Percentiles rank a stretch among this genome's conserved stretches.
These are phyloP conservation scores for Spizellomyces punctatus DNA, from an alignment of 192 early-diverging fungal genomes.

Conservation along the genomic window DNA sequence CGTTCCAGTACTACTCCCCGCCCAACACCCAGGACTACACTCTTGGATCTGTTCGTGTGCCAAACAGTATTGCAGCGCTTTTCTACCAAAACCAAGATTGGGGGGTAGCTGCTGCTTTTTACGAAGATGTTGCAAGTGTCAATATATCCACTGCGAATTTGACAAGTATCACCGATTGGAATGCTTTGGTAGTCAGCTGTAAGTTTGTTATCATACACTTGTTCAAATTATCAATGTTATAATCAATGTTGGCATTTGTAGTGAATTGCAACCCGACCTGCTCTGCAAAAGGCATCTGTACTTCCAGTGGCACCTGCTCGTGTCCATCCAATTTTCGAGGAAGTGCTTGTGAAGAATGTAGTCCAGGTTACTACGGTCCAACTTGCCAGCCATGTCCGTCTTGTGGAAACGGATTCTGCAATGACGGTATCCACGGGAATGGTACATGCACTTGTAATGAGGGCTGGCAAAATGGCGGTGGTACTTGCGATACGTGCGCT, in stretches of 20 bases:
- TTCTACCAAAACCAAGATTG: background rate
- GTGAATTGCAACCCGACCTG: constrained; percentile 17
- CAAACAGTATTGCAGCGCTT: constrained; percentile 7
- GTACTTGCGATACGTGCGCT: constrained; percentile 6
- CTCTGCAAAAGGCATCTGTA: background rate
- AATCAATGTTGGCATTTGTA: constrained; percentile 1
- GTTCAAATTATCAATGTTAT: background rate
- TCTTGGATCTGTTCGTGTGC: constrained; percentile 5
- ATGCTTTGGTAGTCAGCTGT: constrained; percentile 16
- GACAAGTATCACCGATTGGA: constrained; percentile 6
- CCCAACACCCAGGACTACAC: background rate
- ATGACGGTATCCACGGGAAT: constrained; percentile 23
- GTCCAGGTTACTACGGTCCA: constrained; percentile 9
- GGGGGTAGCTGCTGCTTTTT: constrained; percentile 11
- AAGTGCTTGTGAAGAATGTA: constrained; percentile 12
- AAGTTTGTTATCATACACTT: background rate
- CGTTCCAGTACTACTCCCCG: background rate
- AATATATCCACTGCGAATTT: constrained; percentile 9
- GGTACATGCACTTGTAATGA: constrained; percentile 19
- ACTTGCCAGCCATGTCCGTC: constrained; percentile 6
- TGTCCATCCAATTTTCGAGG: constrained; percentile 7
- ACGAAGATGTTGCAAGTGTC: constrained; percentile 4
- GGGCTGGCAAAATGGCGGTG: constrained; percentile 1
- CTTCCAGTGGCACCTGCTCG: background rate
- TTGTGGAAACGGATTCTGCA: background rate